Evolutionary conservation across 2,329 filamentous ascomycete genomes (phyloP).

Genomic region (Claviceps maximensis): DNA sequence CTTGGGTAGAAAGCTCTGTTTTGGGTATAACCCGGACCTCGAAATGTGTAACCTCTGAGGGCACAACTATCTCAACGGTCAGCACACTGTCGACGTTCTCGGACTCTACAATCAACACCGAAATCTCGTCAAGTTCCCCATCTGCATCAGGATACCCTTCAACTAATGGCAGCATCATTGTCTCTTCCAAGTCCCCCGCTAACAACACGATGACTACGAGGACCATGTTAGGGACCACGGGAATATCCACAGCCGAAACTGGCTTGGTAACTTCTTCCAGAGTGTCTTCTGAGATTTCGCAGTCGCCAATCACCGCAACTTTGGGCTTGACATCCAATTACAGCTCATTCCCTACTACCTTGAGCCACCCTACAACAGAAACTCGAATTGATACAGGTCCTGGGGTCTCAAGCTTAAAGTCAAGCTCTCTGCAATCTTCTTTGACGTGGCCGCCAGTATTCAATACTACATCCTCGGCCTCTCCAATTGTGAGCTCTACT

Average conservation of each 20-base stretch:
- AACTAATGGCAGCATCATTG: neutral
- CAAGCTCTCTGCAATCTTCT: neutral
- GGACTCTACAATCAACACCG: neutral
- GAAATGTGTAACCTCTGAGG: neutral
- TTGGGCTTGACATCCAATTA: neutral
- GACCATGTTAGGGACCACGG: neutral
- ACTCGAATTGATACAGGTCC: neutral
- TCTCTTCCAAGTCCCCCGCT: neutral
- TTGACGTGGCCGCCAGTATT: neutral
- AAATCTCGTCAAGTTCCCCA: neutral
- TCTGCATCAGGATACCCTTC: neutral
- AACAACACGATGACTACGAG: neutral
- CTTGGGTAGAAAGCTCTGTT: conserved; percentile 3
- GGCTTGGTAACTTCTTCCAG: neutral
- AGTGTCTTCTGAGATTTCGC: conserved; percentile 1
- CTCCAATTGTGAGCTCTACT: neutral
- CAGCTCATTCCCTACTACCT: neutral
- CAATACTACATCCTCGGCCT: neutral
- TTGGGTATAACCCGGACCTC: conserved; percentile 5
- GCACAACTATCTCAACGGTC: neutral
- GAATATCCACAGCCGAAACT: neutral
- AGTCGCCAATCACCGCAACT: conserved; percentile 1
- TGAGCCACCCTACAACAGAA: neutral
- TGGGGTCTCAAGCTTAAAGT: neutral
- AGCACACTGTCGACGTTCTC: neutral